Percentiles rank a stretch among this genome's conserved stretches.
These are phyloP conservation scores for Hypoxylon rubiginosum DNA, from an alignment of 2,329 filamentous ascomycete species.

Conservation along the genomic window DNA sequence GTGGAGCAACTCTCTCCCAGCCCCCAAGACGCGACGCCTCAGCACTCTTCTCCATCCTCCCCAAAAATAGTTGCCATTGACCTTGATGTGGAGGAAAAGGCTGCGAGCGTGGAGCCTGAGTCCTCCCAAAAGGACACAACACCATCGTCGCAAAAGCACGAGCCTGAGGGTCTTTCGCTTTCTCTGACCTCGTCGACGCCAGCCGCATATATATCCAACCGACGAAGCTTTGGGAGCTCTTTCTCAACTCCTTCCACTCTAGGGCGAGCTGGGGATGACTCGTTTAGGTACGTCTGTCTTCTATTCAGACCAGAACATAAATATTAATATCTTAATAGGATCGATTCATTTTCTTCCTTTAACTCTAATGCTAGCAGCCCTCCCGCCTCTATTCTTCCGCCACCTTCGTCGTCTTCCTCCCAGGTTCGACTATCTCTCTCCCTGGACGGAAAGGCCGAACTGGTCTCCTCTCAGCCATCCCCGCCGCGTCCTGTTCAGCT, in stretches of 20 bases:
- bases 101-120: conserved; percentile 32
- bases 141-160: conserved; percentile 46
- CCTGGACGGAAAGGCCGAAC: conserved; percentile 89
- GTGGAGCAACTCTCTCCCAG: conserved; percentile 36
- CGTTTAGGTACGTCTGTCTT: conserved; percentile 58
- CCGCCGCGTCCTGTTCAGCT: conserved; percentile 74
- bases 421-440: conserved; percentile 84
- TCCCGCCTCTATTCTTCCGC: conserved; percentile 54
- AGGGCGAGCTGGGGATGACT: conserved; percentile 57
- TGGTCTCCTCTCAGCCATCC: conserved; percentile 78
- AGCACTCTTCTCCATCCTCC: conserved; percentile 43
- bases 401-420: conserved; percentile 60
- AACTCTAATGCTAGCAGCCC: conserved; percentile 56
- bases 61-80: conserved; percentile 32
- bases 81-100: conserved; percentile 17
- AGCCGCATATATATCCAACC: conserved; percentile 67
- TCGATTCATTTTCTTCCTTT: conserved; percentile 60
- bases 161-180: conserved; percentile 44
- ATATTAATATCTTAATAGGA: conserved; percentile 51
- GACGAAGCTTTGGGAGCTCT: conserved; percentile 67
- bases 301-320: neutral
- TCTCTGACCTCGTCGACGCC: conserved; percentile 60
- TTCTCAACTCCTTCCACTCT: conserved; percentile 64
- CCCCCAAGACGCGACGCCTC: conserved; percentile 41
- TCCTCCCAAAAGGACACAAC: conserved; percentile 37